phyloP scores from a whole-genome alignment of 2,329 filamentous ascomycete species.

The Botrytis cinerea region DNA sequence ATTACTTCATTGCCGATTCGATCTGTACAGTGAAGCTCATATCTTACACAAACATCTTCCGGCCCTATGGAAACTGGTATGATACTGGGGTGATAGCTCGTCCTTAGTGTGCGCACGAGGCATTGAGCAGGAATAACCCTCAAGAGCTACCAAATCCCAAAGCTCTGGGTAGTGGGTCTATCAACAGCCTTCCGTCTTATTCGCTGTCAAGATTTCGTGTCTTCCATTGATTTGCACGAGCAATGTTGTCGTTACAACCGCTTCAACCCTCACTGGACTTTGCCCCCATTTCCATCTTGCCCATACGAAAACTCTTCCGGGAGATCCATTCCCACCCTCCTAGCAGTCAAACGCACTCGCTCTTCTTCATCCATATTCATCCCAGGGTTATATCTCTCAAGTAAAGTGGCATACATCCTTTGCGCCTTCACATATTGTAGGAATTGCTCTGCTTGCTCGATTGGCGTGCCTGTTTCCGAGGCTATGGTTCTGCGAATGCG shows the following conservation, averaged over 20 bases:
- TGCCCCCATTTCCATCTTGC: conserved; percentile 12
- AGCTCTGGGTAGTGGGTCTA: not conserved
- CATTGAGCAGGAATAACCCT: not conserved
- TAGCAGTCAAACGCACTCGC: conserved; percentile 77
- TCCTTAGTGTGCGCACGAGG: not conserved
- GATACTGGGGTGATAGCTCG: not conserved
- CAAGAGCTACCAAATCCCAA: not conserved
- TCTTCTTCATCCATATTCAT: conserved; percentile 87
- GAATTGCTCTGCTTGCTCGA: conserved; percentile 70
- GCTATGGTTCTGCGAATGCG: conserved; percentile 67
- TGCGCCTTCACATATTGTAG: conserved; percentile 83
- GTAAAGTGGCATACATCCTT: conserved; percentile 73
- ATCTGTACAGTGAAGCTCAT: not conserved
- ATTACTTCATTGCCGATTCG: not conserved
- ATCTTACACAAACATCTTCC: not conserved
- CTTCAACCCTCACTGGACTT: conserved; percentile 17
- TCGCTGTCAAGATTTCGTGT: not conserved
- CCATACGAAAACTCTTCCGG: conserved; percentile 58
- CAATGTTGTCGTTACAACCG: not conserved
- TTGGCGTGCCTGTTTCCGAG: conserved; percentile 39
- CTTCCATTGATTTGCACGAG: not conserved
- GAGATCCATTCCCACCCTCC: conserved; percentile 87
- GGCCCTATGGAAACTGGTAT: not conserved
- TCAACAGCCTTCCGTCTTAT: not conserved
- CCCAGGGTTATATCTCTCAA: conserved; percentile 93